phyloP scores from a whole-genome alignment of 345 rosid genomes.

The Psidium guajava region DNA sequence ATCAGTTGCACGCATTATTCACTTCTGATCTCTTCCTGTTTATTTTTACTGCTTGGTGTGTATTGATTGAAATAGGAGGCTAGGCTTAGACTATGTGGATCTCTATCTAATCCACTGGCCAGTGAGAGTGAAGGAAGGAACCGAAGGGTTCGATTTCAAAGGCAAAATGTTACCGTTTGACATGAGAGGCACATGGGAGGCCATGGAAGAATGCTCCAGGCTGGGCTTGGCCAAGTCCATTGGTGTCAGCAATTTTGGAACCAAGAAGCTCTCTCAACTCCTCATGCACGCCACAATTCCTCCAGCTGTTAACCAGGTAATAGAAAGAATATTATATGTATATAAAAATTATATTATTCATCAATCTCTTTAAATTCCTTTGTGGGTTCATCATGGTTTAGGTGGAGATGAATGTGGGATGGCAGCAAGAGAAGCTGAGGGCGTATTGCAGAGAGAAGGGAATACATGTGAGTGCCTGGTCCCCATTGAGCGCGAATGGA shows the following conservation, averaged over 20 bases:
- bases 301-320: conserved; percentile 18
- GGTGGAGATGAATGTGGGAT: conserved; percentile 13
- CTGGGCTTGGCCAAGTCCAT: conserved; percentile 18
- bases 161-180: conserved; percentile 12
- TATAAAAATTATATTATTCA: too few relatives aligned
- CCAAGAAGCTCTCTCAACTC: conserved; percentile 12
- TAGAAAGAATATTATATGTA: not conserved
- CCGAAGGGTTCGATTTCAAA: not conserved
- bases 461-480: conserved; percentile 9
- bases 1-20: not conserved
- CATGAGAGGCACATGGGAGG: conserved; percentile 10
- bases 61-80: conserved; percentile 9
- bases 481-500: conserved; percentile 8
- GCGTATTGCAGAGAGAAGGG: conserved; percentile 8
- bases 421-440: conserved; percentile 11
- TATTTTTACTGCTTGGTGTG: not conserved
- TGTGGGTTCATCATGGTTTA: not conserved
- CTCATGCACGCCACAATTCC: conserved; percentile 7
- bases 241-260: conserved; percentile 19
- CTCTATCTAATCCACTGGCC: conserved; percentile 35
- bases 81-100: conserved; percentile 28
- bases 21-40: not conserved
- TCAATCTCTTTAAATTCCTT: not conserved
- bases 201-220: conserved; percentile 21
- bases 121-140: conserved; percentile 9